Conservation (phyloP, 2,329 filamentous ascomycete species). For the Diaporthe vexans region DNA sequence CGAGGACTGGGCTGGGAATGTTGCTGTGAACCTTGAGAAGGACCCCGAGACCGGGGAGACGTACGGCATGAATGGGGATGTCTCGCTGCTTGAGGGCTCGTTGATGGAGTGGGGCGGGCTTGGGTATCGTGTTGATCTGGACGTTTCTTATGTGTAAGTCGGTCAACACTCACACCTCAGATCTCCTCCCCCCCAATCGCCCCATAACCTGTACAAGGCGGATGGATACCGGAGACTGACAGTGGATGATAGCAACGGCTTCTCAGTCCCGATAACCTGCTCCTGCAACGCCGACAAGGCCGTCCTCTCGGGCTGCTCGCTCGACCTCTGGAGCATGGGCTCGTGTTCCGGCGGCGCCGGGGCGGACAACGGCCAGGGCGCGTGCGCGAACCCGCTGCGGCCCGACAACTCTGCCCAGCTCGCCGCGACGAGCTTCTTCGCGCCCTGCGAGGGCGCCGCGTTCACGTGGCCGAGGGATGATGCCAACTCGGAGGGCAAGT, state of each 20-base stretch:
- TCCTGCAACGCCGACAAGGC: constrained; percentile 34
- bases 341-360: constrained; percentile 24
- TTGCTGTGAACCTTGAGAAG: constrained; percentile 29
- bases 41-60: not conserved
- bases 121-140: constrained; percentile 33
- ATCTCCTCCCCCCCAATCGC: too few species aligned
- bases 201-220: too few species aligned
- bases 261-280: constrained; percentile 40
- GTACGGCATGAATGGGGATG: constrained; percentile 11
- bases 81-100: constrained; percentile 34
- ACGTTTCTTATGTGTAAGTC: constrained; percentile 41
- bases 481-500: constrained; percentile 38
- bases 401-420: constrained; percentile 4
- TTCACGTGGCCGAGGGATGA: constrained; percentile 39
- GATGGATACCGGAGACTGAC: too few species aligned
- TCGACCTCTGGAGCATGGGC: constrained; percentile 34
- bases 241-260: constrained; percentile 33
- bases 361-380: constrained; percentile 23
- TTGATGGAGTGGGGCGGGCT: constrained; percentile 28
- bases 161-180: too few species aligned
- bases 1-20: constrained; percentile 38
- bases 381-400: constrained; percentile 38
- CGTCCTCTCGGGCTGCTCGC: constrained; percentile 39
- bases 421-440: constrained; percentile 31
- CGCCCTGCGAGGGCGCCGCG: constrained; percentile 38